phyloP scores from a whole-genome alignment of 371 early-diverging fungal species.

The Umbelopsis sp. region DNA sequence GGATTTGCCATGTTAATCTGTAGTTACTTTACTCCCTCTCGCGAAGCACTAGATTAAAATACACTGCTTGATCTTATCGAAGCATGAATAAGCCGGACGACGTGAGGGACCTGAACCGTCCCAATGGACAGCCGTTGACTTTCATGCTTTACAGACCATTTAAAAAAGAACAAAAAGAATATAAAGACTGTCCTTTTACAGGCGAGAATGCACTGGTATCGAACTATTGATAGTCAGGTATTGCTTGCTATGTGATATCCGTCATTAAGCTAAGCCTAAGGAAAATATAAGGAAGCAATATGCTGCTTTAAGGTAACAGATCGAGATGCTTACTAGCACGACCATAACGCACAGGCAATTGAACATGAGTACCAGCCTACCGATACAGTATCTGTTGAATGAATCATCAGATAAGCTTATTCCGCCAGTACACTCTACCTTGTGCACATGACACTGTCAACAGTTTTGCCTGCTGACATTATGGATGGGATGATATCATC shows the following conservation, averaged over 20 bases:
- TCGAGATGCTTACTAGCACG: too few relatives aligned
- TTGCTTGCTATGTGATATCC: too few relatives aligned
- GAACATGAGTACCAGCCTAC: neutral
- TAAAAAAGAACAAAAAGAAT: neutral
- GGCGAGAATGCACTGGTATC: too few relatives aligned
- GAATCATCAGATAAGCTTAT: neutral
- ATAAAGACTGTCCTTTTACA: neutral
- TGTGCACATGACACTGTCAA: constrained; percentile 11
- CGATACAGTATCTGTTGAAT: neutral
- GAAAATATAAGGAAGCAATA: too few relatives aligned
- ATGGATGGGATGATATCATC: neutral
- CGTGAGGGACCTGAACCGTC: constrained; percentile 19
- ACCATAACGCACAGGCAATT: too few relatives aligned
- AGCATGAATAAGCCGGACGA: constrained; percentile 18
- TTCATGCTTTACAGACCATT: constrained; percentile 2
- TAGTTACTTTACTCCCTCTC: constrained; percentile 17
- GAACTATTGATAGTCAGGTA: too few relatives aligned
- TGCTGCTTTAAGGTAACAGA: too few relatives aligned
- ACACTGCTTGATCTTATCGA: constrained; percentile 6
- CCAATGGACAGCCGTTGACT: constrained; percentile 18
- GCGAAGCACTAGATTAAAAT: constrained; percentile 7
- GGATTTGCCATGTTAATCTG: constrained; percentile 10
- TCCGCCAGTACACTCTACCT: neutral
- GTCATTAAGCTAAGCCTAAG: too few relatives aligned
- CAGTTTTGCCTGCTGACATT: neutral